A percentile compares a stretch with the other conserved stretches of the same genome.
Evolutionary conservation across 78 protist species (phyloP).

Genomic region (Planoprotostelium fungivorum): DNA sequence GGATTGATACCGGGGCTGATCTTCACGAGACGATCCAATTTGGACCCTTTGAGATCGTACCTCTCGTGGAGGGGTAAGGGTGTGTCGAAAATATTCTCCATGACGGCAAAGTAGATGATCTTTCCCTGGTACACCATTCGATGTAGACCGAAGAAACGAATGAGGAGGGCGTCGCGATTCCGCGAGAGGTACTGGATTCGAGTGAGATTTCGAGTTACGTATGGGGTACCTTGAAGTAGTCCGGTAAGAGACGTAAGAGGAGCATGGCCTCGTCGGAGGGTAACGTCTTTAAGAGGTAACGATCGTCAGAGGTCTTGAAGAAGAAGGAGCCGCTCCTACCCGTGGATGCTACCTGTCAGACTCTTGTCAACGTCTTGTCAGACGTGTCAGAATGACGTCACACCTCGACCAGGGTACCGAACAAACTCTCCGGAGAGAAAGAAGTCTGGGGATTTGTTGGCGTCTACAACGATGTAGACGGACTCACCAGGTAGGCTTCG

Average conservation of each 20-base stretch:
- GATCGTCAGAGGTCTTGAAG: slow-evolving; percentile 24
- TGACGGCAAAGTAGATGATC: slow-evolving; percentile 36
- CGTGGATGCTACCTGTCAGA: slow-evolving; percentile 32
- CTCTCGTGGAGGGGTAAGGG: slow-evolving; percentile 20
- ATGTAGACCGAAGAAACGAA: background rate
- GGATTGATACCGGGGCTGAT: slow-evolving; percentile 7
- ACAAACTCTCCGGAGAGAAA: background rate
- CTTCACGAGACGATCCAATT: slow-evolving; percentile 41
- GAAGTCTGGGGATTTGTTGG: background rate
- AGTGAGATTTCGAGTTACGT: too few relatives aligned
- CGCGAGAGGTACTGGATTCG: background rate
- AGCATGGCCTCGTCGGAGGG: slow-evolving; percentile 29
- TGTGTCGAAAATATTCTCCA: slow-evolving; percentile 48
- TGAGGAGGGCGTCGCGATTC: background rate
- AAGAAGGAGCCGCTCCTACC: slow-evolving; percentile 68
- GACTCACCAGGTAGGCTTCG: background rate
- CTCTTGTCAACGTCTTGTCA: background rate
- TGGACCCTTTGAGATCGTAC: slow-evolving; percentile 58
- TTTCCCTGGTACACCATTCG: background rate
- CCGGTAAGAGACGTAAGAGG: background rate
- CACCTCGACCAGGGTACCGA: background rate
- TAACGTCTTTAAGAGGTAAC: slow-evolving; percentile 45
- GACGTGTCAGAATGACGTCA: background rate
- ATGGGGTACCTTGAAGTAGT: background rate
- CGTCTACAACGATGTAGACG: background rate